Base-by-base conservation (phyloP, 345 rosid genomes). In the Erucastrum elatum region DNA sequence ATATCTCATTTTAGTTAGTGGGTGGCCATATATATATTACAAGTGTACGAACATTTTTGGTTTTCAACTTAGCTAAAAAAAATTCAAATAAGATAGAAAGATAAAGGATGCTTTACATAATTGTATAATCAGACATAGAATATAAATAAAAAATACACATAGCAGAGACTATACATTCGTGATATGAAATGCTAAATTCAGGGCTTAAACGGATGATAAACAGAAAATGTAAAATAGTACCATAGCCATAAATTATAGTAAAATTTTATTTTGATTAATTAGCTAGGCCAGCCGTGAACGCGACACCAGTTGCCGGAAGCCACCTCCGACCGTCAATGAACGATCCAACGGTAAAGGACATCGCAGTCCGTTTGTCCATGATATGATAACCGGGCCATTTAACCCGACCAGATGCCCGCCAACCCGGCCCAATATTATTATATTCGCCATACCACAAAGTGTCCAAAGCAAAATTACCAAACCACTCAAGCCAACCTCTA, bases 361-460 rank as follows among this genome's bases (percentile, higher is more conserved):
- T 29, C 0, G 97, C 98, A 0, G 88, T 72, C 35, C 85, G 34
- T 66, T 78, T 78, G 13, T 88, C 87, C 65, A 92, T 90, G 16
- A 82, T 71, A 85, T 90, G 98, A 77, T 87, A 89, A 21, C 98
- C 97, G 0, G 90, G 87, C 99, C 99, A 95, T 59, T 82, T 77
- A 69, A 93, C 84, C 59, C 99, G 86, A 4, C 85, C 84, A 0
- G 85, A 69, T 2, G 77, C 56, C 0, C 81, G 55, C 9, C 93
- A 85, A 34, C 94, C 97, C 0, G 87, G 88, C 7, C 98, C 98
- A 12, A 84, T 73, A 34, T 91, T 94, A 71, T 64, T 80, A 59
- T 84, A 91, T 85, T 94, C 98, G 0, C 92, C 99, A 51, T 95
- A 93, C 88, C 90, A 93, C 72, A 95, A 66, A 5, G 99, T 91